Conservation (phyloP, 2,329 filamentous ascomycete genomes). For the Fusarium veterinarium region DNA sequence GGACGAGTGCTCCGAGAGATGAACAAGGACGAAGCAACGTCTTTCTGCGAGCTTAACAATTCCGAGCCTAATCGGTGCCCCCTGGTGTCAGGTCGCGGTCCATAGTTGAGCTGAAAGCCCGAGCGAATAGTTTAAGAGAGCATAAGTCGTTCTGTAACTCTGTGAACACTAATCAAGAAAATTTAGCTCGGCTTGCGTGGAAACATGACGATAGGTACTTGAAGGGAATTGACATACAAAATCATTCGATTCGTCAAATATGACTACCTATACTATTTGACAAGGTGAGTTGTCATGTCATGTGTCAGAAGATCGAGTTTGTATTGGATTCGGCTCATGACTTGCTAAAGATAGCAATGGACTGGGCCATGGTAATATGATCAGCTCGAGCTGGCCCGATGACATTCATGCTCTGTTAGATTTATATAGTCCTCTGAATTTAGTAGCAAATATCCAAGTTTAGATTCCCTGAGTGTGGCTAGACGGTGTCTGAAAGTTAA, state of each 20-base stretch:
- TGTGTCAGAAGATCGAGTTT: background rate
- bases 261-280: background rate
- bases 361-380: background rate
- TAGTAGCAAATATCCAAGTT: background rate
- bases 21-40: constrained; percentile 10
- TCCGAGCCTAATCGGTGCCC: background rate
- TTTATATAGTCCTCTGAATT: background rate
- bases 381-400: background rate
- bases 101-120: background rate
- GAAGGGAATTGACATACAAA: background rate
- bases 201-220: background rate
- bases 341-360: background rate
- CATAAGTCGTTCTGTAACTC: background rate
- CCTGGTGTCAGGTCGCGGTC: constrained; percentile 21
- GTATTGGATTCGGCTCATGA: background rate
- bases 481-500: background rate
- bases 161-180: background rate
- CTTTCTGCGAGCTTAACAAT: background rate
- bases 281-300: constrained; percentile 4
- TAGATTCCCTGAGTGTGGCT: background rate
- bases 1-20: constrained; percentile 10
- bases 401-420: background rate
- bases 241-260: background rate
- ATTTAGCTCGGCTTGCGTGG: background rate
- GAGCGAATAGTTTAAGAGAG: constrained; percentile 1